Evolutionary conservation across 129 eudicot species (phyloP).

Genomic region (Flaveria ramosissima): DNA sequence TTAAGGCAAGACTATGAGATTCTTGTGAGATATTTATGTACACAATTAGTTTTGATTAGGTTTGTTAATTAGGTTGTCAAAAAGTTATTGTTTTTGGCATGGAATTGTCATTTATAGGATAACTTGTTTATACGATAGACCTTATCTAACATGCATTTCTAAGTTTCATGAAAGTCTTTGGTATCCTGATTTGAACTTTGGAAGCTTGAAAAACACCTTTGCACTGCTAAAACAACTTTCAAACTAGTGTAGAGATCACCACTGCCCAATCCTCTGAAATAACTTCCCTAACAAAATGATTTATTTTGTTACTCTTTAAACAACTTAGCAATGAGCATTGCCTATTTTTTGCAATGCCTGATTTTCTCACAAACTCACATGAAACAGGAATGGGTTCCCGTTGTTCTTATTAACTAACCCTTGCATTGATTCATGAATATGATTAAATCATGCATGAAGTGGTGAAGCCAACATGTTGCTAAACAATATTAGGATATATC

Average conservation of each 20-base stretch:
- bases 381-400: neutral
- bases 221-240: no score
- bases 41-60: neutral
- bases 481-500: neutral
- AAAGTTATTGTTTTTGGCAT: neutral
- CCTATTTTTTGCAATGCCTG: no score
- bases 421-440: neutral
- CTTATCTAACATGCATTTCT: neutral
- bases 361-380: no score
- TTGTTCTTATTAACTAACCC: neutral
- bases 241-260: no score
- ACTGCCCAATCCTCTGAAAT: no score
- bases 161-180: no score
- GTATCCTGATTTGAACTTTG: no score
- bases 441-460: neutral
- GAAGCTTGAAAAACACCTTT: no score
- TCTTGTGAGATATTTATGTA: neutral
- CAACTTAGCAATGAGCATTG: no score
- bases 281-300: no score
- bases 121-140: constrained; percentile 1
- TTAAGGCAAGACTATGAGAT: neutral
- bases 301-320: no score
- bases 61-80: neutral
- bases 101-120: neutral
- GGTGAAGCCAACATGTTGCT: neutral